Conservation (phyloP, 2,329 filamentous ascomycete genomes). For the Niveomyces coronatus region DNA sequence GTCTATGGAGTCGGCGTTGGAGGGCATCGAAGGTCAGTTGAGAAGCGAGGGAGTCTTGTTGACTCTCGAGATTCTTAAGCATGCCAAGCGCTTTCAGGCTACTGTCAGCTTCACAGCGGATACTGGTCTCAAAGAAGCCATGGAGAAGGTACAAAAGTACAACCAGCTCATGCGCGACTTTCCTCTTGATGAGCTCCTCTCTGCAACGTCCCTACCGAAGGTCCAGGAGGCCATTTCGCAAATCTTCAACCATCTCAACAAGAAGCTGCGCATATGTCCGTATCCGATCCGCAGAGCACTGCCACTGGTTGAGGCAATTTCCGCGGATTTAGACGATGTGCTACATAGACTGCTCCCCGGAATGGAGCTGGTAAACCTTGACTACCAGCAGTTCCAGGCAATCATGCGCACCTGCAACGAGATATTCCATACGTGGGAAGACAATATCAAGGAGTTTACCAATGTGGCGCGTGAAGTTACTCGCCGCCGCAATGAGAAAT, state of each 20-base stretch:
- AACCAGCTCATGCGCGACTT: constrained; percentile 99
- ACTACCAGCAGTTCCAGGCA: constrained; percentile 79
- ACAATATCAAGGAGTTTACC: constrained; percentile 94
- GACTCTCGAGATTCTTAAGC: constrained; percentile 88
- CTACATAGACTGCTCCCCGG: constrained; percentile 81
- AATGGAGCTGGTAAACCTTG: constrained; percentile 79
- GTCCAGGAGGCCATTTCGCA: constrained; percentile 79
- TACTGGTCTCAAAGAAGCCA: constrained; percentile 90
- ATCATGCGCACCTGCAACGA: constrained; percentile 75
- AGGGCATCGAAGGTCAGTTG: constrained; percentile 83
- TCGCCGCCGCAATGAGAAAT: constrained; percentile 87
- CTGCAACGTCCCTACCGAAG: constrained; percentile 80
- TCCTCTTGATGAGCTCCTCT: constrained; percentile 85
- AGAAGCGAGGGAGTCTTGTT: constrained; percentile 79
- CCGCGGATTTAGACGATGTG: constrained; percentile 77
- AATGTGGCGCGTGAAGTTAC: constrained; percentile 95
- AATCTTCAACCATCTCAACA: constrained; percentile 93
- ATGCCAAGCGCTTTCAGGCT: constrained; percentile 95
- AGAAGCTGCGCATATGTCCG: constrained; percentile 91
- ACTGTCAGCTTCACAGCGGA: constrained; percentile 95
- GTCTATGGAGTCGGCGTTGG: constrained; percentile 88
- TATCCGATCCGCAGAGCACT: constrained; percentile 89
- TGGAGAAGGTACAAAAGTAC: constrained; percentile 95
- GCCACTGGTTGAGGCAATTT: constrained; percentile 93
- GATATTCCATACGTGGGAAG: constrained; percentile 91